Conservation (phyloP, 805 yeast species). For the Suhomyces canberraensis region DNA sequence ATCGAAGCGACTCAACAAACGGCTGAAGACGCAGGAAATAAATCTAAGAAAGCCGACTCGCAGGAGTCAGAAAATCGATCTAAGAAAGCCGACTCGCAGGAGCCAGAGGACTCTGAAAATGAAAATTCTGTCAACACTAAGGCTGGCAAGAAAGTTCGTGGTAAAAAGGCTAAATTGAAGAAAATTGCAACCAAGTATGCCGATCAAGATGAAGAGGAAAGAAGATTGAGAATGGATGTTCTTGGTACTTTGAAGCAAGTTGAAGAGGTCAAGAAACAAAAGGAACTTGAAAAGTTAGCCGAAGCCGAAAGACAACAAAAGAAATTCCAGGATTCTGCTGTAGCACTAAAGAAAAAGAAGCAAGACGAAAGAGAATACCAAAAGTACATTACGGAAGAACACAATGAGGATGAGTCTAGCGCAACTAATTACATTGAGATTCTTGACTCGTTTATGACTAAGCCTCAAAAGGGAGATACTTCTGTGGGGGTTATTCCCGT, state of each 20-base stretch:
- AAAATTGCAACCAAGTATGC: conserved; percentile 81
- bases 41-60: too few species aligned
- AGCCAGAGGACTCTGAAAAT: not conserved
- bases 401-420: conserved; percentile 30
- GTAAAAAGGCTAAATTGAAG: conserved; percentile 80
- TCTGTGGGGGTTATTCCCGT: conserved; percentile 71
- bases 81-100: too few species aligned
- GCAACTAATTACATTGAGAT: conserved; percentile 38
- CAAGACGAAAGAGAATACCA: conserved; percentile 44
- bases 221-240: conserved; percentile 68
- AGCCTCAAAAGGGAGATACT: conserved; percentile 48
- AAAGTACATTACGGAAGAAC: conserved; percentile 35
- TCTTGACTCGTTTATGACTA: conserved; percentile 42
- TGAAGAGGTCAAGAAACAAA: conserved; percentile 24
- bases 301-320: conserved; percentile 19
- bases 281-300: conserved; percentile 17
- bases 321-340: conserved; percentile 32
- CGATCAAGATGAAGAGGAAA: conserved; percentile 90
- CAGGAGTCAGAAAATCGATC: not conserved
- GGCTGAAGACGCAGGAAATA: not conserved
- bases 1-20: not conserved
- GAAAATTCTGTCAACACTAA: conserved; percentile 1
- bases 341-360: conserved; percentile 43
- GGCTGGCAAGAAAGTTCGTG: conserved; percentile 52
- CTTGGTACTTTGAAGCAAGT: conserved; percentile 76